Base-by-base conservation (phyloP, 768 basidiomycete species). In the Atractiella rhizophila region DNA sequence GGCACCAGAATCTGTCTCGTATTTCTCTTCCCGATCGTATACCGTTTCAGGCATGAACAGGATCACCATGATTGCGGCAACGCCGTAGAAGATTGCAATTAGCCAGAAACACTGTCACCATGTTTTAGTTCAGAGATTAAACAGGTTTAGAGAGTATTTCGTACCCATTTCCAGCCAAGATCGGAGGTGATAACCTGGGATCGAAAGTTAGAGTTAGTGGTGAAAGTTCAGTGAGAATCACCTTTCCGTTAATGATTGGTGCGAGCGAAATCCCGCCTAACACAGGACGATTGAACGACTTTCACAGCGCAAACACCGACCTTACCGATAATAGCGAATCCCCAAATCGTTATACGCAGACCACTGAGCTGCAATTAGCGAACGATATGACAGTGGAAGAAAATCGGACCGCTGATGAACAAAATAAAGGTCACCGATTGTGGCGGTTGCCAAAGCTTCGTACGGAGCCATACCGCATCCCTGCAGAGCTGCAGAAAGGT, bases 81-180 rank as follows among this genome's bases (percentile, higher is more conserved):
- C 42, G 7, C 64, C 63, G 16, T 64, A 52, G 1, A 61, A 59
- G 33, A 66, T 65, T 23, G 58, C 56, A n/a, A 65, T 60, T 43
- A 65, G 62, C 64, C 64, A 66, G 50, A 65, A 66, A 15, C 62
- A 62, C 59, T 60, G 60, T 37, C 62, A 52, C 61, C 62, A 63
- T 2, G 21, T 24, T 13, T 5, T 13, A 36, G 20, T 21, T 24
- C 19, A 36, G 35, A 4, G 33, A 16, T 20, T 28, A n/a, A 42
- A 23, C 19, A 23, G 15, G 3, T n/a, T n/a, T n/a, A n/a, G n/a
- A n/a, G n/a, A n/a, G n/a, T n/a, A n/a, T n/a, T n/a, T n/a, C n/a
- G n/a, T n/a, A n/a, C n/a, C n/a, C n/a, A n/a, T n/a, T n/a, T n/a
- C n/a, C n/a, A n/a, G n/a, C n/a, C n/a, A n/a, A n/a, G n/a, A n/a